Evolutionary conservation across 2,329 filamentous ascomycete species (phyloP).

Genomic region (Fusarium sp.): DNA sequence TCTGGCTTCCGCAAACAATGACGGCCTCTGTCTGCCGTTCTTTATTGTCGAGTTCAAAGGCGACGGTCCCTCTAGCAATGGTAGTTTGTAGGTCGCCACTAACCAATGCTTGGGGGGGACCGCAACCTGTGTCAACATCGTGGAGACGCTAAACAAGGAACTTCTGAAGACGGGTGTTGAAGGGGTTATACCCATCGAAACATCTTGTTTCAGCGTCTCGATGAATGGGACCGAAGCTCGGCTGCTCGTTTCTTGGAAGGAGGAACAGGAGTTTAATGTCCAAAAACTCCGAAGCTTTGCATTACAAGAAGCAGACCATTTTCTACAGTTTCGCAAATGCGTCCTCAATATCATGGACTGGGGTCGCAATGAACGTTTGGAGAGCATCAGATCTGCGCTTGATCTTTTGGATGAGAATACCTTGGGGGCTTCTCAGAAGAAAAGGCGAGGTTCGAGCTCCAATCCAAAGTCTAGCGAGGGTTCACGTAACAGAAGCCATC

Average conservation of each 20-base stretch:
- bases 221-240: constrained; percentile 51
- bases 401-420: constrained; percentile 4
- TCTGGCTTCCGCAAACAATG: not conserved
- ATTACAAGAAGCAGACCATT: constrained; percentile 46
- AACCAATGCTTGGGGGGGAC: constrained; percentile 53
- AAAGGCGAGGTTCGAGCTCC: not conserved
- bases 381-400: constrained; percentile 39
- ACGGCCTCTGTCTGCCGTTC: constrained; percentile 5
- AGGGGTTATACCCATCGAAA: constrained; percentile 39
- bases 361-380: constrained; percentile 47
- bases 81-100: constrained; percentile 46
- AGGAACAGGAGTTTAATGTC: not conserved
- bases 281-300: constrained; percentile 44
- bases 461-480: not conserved
- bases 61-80: constrained; percentile 15
- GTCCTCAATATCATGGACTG: constrained; percentile 54
- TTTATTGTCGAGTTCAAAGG: constrained; percentile 9
- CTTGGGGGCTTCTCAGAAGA: not conserved
- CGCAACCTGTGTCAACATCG: constrained; percentile 49
- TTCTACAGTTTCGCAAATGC: constrained; percentile 48
- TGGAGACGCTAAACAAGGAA: not conserved
- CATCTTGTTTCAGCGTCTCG: constrained; percentile 40
- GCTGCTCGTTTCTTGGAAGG: constrained; percentile 52
- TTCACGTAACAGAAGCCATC: not conserved
- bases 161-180: not conserved